Evolutionary conservation across 169 alveolate species (phyloP).

Genomic region (Neospora caninum): DNA sequence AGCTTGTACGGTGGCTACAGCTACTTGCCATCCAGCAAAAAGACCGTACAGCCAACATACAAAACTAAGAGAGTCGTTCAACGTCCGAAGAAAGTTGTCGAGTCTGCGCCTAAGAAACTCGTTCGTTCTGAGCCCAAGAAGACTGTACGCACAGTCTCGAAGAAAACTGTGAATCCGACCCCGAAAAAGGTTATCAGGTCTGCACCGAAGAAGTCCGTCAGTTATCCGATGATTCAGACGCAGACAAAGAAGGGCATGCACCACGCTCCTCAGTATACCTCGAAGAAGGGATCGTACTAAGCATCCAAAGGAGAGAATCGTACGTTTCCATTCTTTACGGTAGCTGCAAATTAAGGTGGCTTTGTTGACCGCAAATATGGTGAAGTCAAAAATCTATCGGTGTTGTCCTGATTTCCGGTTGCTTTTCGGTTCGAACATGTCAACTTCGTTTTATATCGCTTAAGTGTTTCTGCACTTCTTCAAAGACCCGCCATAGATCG

Average conservation of each 20-base stretch:
- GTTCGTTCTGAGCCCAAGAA: slow-evolving; percentile 2
- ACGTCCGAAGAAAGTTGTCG: background rate
- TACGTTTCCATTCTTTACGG: background rate
- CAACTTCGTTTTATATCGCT: slow-evolving; percentile 1
- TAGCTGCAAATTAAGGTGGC: background rate
- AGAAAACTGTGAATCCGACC: background rate
- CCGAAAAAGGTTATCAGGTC: background rate
- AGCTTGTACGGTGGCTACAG: background rate
- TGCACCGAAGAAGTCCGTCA: background rate
- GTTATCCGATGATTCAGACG: background rate
- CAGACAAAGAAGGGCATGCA: background rate
- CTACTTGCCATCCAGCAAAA: background rate
- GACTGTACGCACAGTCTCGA: background rate
- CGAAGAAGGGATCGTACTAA: slow-evolving; percentile 11
- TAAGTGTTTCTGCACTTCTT: background rate
- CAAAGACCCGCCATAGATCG: slow-evolving; percentile 6
- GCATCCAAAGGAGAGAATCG: background rate
- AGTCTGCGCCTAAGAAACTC: background rate
- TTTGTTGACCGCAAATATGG: background rate
- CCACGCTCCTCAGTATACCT: background rate
- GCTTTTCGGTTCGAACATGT: background rate
- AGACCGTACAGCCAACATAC: background rate
- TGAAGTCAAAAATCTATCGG: background rate
- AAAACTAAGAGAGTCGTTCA: background rate
- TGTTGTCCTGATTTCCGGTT: background rate